Percentiles rank a stretch among this genome's conserved stretches.
These are phyloP conservation scores for Talaromyces verruculosus DNA, from an alignment of 2,329 filamentous ascomycete species.

Conservation along the genomic window DNA sequence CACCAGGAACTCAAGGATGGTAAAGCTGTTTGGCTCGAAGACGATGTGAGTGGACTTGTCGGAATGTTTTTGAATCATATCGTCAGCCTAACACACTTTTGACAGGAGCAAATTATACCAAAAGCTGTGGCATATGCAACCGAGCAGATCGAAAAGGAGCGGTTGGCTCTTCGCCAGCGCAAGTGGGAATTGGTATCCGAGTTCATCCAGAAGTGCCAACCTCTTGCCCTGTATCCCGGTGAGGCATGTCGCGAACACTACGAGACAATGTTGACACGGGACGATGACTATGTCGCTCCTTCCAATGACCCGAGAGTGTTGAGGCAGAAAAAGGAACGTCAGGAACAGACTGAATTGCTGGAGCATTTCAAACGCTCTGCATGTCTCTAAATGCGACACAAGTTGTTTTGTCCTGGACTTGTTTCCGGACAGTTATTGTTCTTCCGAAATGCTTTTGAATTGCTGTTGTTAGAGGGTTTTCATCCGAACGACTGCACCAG, in stretches of 20 bases:
- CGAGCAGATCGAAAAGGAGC: slow-evolving; percentile 40
- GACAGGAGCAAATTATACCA: slow-evolving; percentile 11
- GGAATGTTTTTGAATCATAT: background rate
- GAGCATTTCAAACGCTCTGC: slow-evolving; percentile 8
- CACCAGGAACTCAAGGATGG: slow-evolving; percentile 50
- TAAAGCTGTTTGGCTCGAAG: slow-evolving; percentile 51
- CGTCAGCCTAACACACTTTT: slow-evolving; percentile 42
- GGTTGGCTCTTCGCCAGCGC: slow-evolving; percentile 36
- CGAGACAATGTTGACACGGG: background rate
- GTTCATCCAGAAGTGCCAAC: slow-evolving; percentile 42
- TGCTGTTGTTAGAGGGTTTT: too few relatives aligned
- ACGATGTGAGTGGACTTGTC: slow-evolving; percentile 40
- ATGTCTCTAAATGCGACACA: background rate
- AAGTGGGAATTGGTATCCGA: slow-evolving; percentile 48
- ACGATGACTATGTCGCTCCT: background rate
- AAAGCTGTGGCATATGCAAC: slow-evolving; percentile 8
- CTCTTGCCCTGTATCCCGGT: slow-evolving; percentile 45
- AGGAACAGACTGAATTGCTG: background rate
- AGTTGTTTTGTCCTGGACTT: background rate
- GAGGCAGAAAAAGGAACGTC: slow-evolving; percentile 5
- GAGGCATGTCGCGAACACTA: slow-evolving; percentile 40
- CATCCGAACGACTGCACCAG: too few relatives aligned
- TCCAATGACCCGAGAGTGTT: background rate
- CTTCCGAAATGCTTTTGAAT: background rate
- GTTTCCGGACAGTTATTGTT: background rate